Conservation (phyloP, 2,329 filamentous ascomycete genomes). For the Penicillium sp. region DNA sequence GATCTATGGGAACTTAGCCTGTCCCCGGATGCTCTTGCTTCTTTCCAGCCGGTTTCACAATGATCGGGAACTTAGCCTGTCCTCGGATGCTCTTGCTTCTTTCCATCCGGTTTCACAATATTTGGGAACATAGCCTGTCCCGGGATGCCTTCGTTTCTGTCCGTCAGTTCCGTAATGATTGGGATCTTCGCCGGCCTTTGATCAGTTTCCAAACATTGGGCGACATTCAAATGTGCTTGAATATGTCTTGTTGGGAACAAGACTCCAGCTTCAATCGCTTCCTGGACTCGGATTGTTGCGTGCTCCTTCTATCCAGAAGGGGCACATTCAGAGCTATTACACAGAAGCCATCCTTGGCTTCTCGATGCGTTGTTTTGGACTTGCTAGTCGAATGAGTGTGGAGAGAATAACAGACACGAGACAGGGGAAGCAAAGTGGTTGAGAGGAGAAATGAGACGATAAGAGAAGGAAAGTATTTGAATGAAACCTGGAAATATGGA, state of each 20-base stretch:
- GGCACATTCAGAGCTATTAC: not conserved
- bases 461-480: not conserved
- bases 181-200: not conserved
- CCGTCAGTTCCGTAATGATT: not conserved
- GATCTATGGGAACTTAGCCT: not conserved
- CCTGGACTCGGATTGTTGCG: not conserved
- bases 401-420: not conserved
- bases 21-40: not conserved
- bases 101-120: not conserved
- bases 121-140: not conserved
- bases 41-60: not conserved
- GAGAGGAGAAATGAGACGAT: not conserved
- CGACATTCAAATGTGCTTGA: not conserved
- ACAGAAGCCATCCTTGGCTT: not conserved
- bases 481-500: not conserved
- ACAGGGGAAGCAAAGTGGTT: not conserved
- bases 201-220: not conserved
- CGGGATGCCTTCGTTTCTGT: not conserved
- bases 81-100: not conserved
- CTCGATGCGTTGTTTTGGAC: not conserved
- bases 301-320: not conserved
- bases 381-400: not conserved
- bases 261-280: not conserved
- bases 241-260: not conserved
- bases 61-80: not conserved